Base-by-base conservation (phyloP, 768 basidiomycete genomes). In the Infundibulicybe gibba region DNA sequence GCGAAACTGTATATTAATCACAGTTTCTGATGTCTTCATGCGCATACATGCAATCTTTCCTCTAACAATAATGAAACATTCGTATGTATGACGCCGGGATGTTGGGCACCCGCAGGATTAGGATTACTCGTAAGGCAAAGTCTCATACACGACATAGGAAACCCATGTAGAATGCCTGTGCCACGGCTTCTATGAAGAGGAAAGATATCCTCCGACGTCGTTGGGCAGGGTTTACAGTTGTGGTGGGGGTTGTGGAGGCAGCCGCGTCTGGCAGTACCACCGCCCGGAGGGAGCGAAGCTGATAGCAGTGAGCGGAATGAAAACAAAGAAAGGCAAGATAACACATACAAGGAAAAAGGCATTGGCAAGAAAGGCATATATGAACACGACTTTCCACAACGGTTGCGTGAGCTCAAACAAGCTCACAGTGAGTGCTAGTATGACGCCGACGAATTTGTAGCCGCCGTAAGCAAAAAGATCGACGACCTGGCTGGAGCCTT, bases 401-500 rank as follows among this genome's bases (percentile, higher is more conserved):
- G 85, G 77, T 31, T 75, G 70, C 0, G 81, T 77, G 0, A 84
- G 59, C 6, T 77, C 73, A 34, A 93, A 61, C 38, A 97, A 76
- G 3, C 83, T 80, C 0, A 79, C 81, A 1, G 90, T 62, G n/a
- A 97, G 68, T 2, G 88, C 84, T 11, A 86, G 66, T 54, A 97
- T 94, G 34, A 97, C 90, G 1, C 92, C 95, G 21, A 97, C 90
- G 57, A 99, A 98, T 61, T 99, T 98, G 70, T 98, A 98, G 0
- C 97, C 95, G 4, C 87, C 89, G 61, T 97, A 98, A 0, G 94
- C 90, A 25, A 97, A 68, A 41, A 98, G 66, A 59, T 97, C 93
- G 4, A 88, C 75, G 17, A 90, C 77, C 40, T 89, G 86, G 16
- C 67, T 69, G 5, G 75, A 68, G 3, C 84, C 85, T 50, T 85